Conservation (phyloP, 768 basidiomycete species). For the Chlorophyllum brunneum region DNA sequence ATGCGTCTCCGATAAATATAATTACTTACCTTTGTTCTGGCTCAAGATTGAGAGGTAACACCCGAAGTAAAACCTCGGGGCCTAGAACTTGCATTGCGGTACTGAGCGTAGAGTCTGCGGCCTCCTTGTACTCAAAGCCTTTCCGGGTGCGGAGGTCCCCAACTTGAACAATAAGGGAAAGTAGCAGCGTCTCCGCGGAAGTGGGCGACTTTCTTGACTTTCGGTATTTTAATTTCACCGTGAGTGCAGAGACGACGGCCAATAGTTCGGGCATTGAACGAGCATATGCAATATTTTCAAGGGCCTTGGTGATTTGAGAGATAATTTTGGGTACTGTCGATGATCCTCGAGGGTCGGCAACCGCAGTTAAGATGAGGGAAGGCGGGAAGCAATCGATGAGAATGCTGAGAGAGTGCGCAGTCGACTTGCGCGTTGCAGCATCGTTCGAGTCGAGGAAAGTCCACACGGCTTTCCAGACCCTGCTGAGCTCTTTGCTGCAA, state of each 20-base stretch:
- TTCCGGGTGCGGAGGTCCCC: constrained; percentile 74
- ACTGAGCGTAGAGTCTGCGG: constrained; percentile 73
- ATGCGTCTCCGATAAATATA: neutral
- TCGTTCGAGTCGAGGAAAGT: constrained; percentile 73
- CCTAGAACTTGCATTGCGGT: constrained; percentile 84
- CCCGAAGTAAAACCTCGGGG: constrained; percentile 69
- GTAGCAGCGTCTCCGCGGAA: constrained; percentile 66
- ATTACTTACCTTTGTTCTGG: constrained; percentile 66
- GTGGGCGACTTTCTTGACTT: constrained; percentile 36
- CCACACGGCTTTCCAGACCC: constrained; percentile 76
- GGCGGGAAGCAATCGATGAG: constrained; percentile 71
- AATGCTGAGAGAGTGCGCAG: constrained; percentile 57
- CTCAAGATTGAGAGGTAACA: constrained; percentile 84
- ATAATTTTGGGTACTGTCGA: constrained; percentile 64
- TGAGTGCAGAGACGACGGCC: constrained; percentile 65
- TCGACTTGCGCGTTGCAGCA: constrained; percentile 53
- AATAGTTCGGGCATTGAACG: constrained; percentile 78
- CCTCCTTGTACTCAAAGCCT: constrained; percentile 88
- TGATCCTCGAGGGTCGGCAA: constrained; percentile 42
- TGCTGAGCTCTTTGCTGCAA: constrained; percentile 50
- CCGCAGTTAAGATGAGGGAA: constrained; percentile 50
- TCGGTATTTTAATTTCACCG: constrained; percentile 56
- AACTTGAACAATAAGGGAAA: constrained; percentile 66
- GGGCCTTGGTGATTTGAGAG: constrained; percentile 56
- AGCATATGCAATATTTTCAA: constrained; percentile 72